These are phyloP conservation scores for Sanguinoderma infundibulare DNA, from an alignment of 1,284 basidiomycete genomes.

Conservation along the genomic window DNA sequence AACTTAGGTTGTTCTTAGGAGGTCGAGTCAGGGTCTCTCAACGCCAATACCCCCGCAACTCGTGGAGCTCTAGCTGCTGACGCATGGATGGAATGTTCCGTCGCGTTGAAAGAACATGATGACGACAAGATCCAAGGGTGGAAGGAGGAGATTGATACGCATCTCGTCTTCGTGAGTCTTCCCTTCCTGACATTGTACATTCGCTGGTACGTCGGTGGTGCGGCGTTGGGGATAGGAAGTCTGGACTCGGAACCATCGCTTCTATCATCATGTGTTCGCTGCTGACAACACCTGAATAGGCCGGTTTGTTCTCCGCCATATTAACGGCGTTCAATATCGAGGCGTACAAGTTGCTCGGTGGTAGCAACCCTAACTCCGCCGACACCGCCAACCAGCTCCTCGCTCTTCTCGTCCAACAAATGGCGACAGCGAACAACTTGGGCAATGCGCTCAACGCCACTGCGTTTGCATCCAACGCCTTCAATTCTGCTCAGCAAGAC, in stretches of 20 bases:
- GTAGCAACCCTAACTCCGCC: conserved; percentile 3
- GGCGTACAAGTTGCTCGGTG: conserved; percentile 25
- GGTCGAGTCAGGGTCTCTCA: not conserved
- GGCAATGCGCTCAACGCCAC: not conserved
- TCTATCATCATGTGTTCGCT: not conserved
- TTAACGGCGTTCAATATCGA: conserved; percentile 32
- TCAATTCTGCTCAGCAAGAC: not conserved
- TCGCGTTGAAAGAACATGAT: conserved; percentile 25
- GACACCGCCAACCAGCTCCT: conserved; percentile 9
- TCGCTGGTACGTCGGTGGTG: too few relatives aligned
- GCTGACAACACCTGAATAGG: conserved; percentile 17
- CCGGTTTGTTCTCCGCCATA: conserved; percentile 31
- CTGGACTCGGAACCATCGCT: not conserved
- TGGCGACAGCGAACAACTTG: not conserved
- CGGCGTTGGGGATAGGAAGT: not conserved
- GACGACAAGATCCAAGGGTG: conserved; percentile 23
- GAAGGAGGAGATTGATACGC: conserved; percentile 30
- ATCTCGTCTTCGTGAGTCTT: conserved; percentile 28
- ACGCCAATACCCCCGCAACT: not conserved
- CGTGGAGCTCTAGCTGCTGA: conserved; percentile 4
- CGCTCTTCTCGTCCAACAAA: not conserved
- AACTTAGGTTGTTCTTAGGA: not conserved
- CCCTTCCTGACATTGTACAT: not conserved
- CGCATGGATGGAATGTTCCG: conserved; percentile 24
- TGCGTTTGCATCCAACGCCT: not conserved